These are phyloP conservation scores for Triticum timopheevii DNA, from an alignment of 176 grass and related monocot species.

Conservation along the genomic window DNA sequence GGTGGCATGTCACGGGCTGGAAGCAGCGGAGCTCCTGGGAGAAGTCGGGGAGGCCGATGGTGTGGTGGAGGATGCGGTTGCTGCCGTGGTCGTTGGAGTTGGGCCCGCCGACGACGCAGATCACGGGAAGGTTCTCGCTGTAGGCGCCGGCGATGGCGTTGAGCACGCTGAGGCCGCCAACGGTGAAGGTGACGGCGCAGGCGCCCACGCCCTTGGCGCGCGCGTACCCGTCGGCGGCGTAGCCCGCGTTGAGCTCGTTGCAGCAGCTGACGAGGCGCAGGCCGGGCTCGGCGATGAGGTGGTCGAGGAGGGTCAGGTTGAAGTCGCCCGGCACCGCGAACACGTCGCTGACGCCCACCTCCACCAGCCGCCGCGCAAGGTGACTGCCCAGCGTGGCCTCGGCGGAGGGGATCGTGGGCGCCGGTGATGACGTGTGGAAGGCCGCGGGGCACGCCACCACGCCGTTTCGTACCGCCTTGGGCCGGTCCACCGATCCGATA, in stretches of 20 bases:
- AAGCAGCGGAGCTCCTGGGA: slow-evolving; percentile 84
- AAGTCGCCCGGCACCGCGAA: slow-evolving; percentile 92
- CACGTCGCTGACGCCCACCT: slow-evolving; percentile 72
- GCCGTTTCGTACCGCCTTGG: too few species aligned
- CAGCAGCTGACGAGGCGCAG: slow-evolving; percentile 66
- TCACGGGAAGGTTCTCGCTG: slow-evolving; percentile 88
- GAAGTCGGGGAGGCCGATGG: slow-evolving; percentile 88
- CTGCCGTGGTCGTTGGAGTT: slow-evolving; percentile 92
- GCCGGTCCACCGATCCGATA: too few species aligned
- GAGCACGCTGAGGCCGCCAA: slow-evolving; percentile 81
- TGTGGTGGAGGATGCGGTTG: slow-evolving; percentile 90
- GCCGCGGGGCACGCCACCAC: too few species aligned
- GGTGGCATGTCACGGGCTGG: slow-evolving; percentile 76
- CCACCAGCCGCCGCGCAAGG: slow-evolving; percentile 65
- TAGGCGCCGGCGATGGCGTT: slow-evolving; percentile 91
- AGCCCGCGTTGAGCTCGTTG: slow-evolving; percentile 68
- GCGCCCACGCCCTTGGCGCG: slow-evolving; percentile 65
- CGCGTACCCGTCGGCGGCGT: slow-evolving; percentile 59
- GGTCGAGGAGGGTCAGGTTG: slow-evolving; percentile 89
- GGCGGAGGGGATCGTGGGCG: neutral
- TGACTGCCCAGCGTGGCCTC: slow-evolving; percentile 61
- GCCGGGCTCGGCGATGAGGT: slow-evolving; percentile 78
- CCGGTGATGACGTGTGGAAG: neutral
- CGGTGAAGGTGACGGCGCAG: slow-evolving; percentile 87
- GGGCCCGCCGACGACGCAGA: slow-evolving; percentile 80